phyloP scores from a whole-genome alignment of 495 filamentous ascomycete species.

The Staphylotrichum longicolle region DNA sequence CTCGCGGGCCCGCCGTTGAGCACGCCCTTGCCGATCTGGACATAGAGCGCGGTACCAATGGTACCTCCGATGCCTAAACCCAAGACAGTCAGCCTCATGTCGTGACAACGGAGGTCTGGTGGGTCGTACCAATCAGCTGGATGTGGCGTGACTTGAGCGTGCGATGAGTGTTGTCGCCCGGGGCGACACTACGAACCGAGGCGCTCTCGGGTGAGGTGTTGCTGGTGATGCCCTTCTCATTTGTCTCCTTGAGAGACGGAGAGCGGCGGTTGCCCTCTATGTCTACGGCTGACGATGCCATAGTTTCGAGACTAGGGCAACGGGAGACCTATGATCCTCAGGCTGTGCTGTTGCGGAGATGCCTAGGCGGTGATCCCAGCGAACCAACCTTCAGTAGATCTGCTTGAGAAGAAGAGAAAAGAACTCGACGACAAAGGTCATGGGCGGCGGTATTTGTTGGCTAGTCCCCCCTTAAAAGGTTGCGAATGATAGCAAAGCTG shows the following conservation, averaged over 20 bases:
- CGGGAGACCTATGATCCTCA: not conserved
- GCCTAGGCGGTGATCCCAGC: not conserved
- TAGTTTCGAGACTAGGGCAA: too few relatives aligned
- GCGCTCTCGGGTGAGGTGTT: not conserved
- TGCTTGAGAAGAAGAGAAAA: constrained; percentile 47
- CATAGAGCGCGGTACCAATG: constrained; percentile 37
- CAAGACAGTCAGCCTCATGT: not conserved
- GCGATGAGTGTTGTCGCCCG: constrained; percentile 40
- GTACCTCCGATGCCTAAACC: constrained; percentile 57
- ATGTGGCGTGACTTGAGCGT: constrained; percentile 51
- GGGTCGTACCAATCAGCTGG: constrained; percentile 47
- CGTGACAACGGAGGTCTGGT: not conserved
- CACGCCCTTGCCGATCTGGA: constrained; percentile 64
- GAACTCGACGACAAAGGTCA: constrained; percentile 44
- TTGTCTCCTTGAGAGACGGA: constrained; percentile 7
- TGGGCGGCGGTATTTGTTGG: constrained; percentile 14
- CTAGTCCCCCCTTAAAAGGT: not conserved
- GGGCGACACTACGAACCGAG: constrained; percentile 8
- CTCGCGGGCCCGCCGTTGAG: constrained; percentile 71
- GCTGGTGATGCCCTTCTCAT: constrained; percentile 17
- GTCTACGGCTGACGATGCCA: constrained; percentile 16
- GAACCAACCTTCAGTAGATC: constrained; percentile 27
- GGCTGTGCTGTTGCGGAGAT: too few relatives aligned
- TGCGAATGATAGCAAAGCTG: not conserved
- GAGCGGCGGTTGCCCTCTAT: constrained; percentile 11